Evolutionary conservation across 768 basidiomycete species (phyloP), one percentile per base, ranked within the genome.

Genomic region (Leccinum variicolor): DNA sequence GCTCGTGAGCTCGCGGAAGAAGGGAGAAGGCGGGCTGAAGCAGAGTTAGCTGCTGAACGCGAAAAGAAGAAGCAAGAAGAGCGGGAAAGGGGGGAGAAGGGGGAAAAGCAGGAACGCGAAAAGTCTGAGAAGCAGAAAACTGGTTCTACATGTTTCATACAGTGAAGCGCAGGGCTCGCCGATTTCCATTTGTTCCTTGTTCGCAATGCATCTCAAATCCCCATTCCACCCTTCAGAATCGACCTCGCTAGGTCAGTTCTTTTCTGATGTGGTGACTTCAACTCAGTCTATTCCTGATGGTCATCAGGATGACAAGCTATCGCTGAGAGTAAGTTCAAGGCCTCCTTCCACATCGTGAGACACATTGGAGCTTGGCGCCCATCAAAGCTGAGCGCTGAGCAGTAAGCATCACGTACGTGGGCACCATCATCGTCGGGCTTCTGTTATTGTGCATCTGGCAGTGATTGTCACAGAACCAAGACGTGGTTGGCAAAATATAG

Each of bases 1-100:
- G 61, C 63, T 28, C 67, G 70, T 34, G 64, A 68, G 17, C 50
- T 58, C 6, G 70, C 71, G 14, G 72, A 67, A 21, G 55, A 43
- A 2, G 66, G 47, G 34, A 61, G 43, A 50, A 66, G 34, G 36
- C 58, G 5, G 13, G 63, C 59, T 8, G 63, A 66, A 48, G 57
- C 52, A n/a, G 62, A 66, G 29, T 59, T 71, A 17, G 61, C 58
- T 13, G 55, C 60, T 3, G 55, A 65, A 13, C 57, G 55, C 7
- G 55, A 67, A 41, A 56, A 47, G 19, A 25, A 15, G 47, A 51
- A 53, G 2, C 26, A 17, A 0, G 55, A 57, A 9, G 45, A 55
- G 14, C 43, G 25, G 2, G 50, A 52, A 23, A 41, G 14, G 43
- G 34, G 31, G 1, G 54, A 55, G 21, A 39, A 14, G 23, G 52